Conservation (phyloP, 208 protist species). For the Trypanosoma platydactyli region DNA sequence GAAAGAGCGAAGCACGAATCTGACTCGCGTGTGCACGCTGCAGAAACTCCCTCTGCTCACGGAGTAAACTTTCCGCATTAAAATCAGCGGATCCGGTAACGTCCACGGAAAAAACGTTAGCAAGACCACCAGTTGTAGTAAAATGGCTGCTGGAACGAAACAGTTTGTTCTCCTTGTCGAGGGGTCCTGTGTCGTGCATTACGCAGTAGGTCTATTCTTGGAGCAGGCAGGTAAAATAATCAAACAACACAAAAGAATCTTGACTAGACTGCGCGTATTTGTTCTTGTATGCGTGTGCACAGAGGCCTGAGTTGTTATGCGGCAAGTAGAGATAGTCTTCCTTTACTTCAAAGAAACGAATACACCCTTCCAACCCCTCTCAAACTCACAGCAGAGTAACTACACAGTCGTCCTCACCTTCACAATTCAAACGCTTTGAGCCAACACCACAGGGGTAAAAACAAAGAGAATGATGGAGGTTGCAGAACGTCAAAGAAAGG, state of each 20-base stretch:
- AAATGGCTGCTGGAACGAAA: too few species aligned
- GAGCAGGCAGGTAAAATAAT: slow-evolving; percentile 2
- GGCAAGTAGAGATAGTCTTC: too few species aligned
- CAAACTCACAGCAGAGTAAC: slow-evolving; percentile 19
- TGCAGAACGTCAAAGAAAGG: too few species aligned
- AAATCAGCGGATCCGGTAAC: slow-evolving; percentile 9
- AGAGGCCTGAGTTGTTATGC: neutral
- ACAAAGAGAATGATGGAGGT: too few species aligned
- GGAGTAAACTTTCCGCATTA: slow-evolving; percentile 52
- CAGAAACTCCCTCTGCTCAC: slow-evolving; percentile 65
- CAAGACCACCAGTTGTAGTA: neutral
- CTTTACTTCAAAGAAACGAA: neutral
- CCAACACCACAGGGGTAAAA: too few species aligned
- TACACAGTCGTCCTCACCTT: too few species aligned
- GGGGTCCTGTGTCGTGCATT: neutral
- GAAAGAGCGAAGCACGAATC: slow-evolving; percentile 68
- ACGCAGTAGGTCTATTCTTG: slow-evolving; percentile 5
- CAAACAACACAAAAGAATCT: neutral
- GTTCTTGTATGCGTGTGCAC: too few species aligned
- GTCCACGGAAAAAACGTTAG: neutral
- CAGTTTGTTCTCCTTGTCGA: neutral
- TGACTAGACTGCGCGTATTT: neutral
- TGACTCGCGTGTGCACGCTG: slow-evolving; percentile 44
- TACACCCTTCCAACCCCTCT: neutral
- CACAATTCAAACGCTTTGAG: too few species aligned